Evolutionary conservation across 441 rosid species (phyloP), one percentile per base, ranked within the genome.

Genomic region (Erysimum cheiri): DNA sequence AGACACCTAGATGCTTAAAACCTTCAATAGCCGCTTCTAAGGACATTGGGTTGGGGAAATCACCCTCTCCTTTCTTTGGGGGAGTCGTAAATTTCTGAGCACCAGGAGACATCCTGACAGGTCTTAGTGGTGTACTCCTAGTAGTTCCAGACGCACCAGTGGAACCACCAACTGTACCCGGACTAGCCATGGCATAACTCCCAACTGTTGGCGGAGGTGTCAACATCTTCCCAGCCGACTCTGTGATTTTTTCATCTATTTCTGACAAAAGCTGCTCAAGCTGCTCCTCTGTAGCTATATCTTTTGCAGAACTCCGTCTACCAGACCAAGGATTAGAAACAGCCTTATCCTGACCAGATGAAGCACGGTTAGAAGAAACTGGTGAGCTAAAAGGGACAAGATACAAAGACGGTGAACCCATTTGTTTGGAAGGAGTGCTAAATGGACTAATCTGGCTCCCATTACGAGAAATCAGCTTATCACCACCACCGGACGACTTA

Each of bases 101-200:
- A 71, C 93, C 85, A 63, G 98, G 99, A 82, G 99, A 94, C 97
- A 94, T 87, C 84, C 98, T 86, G 70, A 94, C 98, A 54, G 88
- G 84, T 80, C 98, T 84, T 79, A 90, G 74, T 55, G 99, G 99
- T 33, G 96, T 90, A 70, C 85, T 90, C 79, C 98, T 87, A n/a
- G 88, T 72, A 77, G 90, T 85, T 76, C 96, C 96, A 80, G 97
- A 84, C 60, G 91, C 76, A 74, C 82, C 85, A 74, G 85, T 84
- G 46, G 97, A 87, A 74, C 87, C 86, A 69, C 84, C 83, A 79
- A 84, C 77, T n/a, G 86, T 80, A 69, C 60, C 72, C 19, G 99
- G 96, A 82, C 91, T 92, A 41, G 85, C 80, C 65, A 83, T 67
- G 69, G 87, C 87, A 73, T 88, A 83, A 54, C 88, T 82, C 75